Base-by-base conservation (phyloP, 257 asterid species). In the Penstemon davidsonii region DNA sequence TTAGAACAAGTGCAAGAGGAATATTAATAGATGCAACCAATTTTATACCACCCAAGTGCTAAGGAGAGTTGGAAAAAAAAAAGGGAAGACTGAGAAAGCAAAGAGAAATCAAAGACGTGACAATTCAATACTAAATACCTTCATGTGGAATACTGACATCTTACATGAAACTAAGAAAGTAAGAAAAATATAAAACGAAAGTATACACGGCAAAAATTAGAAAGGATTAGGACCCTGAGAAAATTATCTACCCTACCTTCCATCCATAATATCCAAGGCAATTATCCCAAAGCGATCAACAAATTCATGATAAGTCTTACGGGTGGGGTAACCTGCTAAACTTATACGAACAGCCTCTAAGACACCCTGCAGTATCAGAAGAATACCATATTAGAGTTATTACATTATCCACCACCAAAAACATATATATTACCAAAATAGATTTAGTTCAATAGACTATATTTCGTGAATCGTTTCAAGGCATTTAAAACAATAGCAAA, bases 321-420 rank as follows among this genome's bases (percentile, higher is more conserved):
- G 88, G 5, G 97, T 91, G 66, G 99, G 99, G 71, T 94, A 94
- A 66, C 99, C 99, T 0, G 99, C 99, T 89, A 94, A 79, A 86
- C 99, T 94, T 79, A 94, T 94, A 49, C 99, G 96, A 69, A 94
- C 96, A 70, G 99, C 99, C 82, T 94, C 99, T 55, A 94, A 72
- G 73, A 94, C 99, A 83, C 99, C 99, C 99, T 94, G 84, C 82
- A 83, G 46, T 57, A 62, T 53, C 60, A 74, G 62, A 69, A 60
- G 43, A 71, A 55, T 18, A 12, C 13, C 58, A 62, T 13, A 72
- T 7, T 57, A 76, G 51, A 73, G 62, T 44, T 64, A 53, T 47
- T 8, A 62, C 38, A 49, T 43, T 46, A 66, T 60, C 50, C 46
- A 41, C 56, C 4, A 12, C 15, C 4, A 15, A 10, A 49, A 10